A percentile compares a stretch with the other conserved stretches of the same genome.
Conservation (phyloP, 345 rosid species). For the Passiflora organensis region DNA sequence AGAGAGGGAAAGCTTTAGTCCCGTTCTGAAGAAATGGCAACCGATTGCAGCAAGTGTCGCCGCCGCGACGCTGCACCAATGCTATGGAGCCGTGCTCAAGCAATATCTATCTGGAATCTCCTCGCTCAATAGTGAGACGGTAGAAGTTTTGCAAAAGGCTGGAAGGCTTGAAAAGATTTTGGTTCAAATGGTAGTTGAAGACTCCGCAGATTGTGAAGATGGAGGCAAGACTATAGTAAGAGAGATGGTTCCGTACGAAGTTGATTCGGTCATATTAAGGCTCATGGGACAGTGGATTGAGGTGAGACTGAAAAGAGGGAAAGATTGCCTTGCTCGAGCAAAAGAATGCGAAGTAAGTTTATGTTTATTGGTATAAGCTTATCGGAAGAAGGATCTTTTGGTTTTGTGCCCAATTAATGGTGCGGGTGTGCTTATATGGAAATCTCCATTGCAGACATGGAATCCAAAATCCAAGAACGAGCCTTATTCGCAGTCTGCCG, state of each 20-base stretch:
- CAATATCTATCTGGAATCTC: slow-evolving; percentile 55
- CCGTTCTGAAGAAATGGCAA: slow-evolving; percentile 72
- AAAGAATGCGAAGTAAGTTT: slow-evolving; percentile 72
- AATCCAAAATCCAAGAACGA: slow-evolving; percentile 90
- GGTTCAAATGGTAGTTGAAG: slow-evolving; percentile 87
- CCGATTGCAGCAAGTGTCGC: slow-evolving; percentile 60
- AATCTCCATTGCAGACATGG: slow-evolving; percentile 62
- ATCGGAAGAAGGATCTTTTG: not conserved
- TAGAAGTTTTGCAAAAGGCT: slow-evolving; percentile 67
- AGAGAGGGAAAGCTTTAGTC: slow-evolving; percentile 75
- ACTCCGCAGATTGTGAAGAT: slow-evolving; percentile 71
- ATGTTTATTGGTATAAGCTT: not conserved
- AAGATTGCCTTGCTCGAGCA: slow-evolving; percentile 43
- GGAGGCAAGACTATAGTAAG: slow-evolving; percentile 74
- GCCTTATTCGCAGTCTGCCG: slow-evolving; percentile 74
- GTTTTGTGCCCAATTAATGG: no score
- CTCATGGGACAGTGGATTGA: slow-evolving; percentile 66
- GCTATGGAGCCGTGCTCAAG: slow-evolving; percentile 67
- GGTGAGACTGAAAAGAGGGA: slow-evolving; percentile 42
- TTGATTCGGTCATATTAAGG: slow-evolving; percentile 52
- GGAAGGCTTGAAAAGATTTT: slow-evolving; percentile 75
- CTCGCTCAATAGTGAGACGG: slow-evolving; percentile 42
- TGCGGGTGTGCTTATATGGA: no score
- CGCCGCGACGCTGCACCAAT: slow-evolving; percentile 58
- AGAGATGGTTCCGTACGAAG: slow-evolving; percentile 86